These are phyloP conservation scores for Aspergillus sergii DNA, from an alignment of 2,329 filamentous ascomycete genomes.

Conservation along the genomic window DNA sequence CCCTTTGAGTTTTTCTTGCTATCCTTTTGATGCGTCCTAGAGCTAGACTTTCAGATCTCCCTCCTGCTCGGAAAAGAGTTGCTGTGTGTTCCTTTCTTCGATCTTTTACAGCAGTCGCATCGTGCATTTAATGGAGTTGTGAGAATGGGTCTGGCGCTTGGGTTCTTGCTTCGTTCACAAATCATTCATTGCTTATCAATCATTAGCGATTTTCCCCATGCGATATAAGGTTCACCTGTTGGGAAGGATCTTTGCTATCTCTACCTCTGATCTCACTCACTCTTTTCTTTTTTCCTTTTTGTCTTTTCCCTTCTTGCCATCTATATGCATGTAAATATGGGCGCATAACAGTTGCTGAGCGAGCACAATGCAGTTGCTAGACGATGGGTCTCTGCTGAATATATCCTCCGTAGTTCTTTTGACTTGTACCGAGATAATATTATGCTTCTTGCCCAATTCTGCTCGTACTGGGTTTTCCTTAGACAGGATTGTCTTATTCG, in stretches of 20 bases:
- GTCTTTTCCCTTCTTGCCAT: not conserved
- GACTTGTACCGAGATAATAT: not conserved
- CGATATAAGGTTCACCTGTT: slow-evolving; percentile 9
- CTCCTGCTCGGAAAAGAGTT: slow-evolving; percentile 7
- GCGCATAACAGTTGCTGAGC: not conserved
- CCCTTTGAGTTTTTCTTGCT: not conserved
- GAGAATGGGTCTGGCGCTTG: slow-evolving; percentile 25
- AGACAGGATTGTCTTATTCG: not conserved
- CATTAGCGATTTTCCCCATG: slow-evolving; percentile 1
- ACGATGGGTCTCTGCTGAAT: not conserved
- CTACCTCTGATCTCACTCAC: not conserved
- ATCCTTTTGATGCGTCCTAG: slow-evolving; percentile 9
- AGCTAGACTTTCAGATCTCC: slow-evolving; percentile 8
- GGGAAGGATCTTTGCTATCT: slow-evolving; percentile 1
- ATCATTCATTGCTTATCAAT: slow-evolving; percentile 5
- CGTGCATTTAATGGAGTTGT: slow-evolving; percentile 32
- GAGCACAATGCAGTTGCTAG: slow-evolving; percentile 4
- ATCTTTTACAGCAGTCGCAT: slow-evolving; percentile 23
- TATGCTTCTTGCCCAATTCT: not conserved
- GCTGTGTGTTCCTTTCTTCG: slow-evolving; percentile 6
- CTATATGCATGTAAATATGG: slow-evolving; percentile 10
- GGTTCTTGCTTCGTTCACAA: slow-evolving; percentile 15
- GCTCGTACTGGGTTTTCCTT: too few relatives aligned
- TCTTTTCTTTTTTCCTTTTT: not conserved
- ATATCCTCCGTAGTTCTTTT: not conserved